Evolutionary conservation across 1,139 yeast genomes (phyloP).

Genomic region (Diutina catenulata): DNA sequence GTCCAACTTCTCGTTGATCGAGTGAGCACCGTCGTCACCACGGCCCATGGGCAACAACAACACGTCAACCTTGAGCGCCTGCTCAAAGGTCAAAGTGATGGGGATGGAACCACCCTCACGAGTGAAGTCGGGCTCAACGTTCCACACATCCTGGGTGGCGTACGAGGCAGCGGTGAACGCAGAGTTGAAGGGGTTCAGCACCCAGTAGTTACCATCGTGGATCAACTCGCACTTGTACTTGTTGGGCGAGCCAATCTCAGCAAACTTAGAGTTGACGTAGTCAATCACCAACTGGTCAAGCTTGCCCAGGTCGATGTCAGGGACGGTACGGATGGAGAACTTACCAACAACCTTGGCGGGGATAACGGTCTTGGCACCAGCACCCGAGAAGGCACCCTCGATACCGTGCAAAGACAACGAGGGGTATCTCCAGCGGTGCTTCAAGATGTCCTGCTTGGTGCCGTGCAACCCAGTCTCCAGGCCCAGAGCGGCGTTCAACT

Average conservation of each 20-base stretch:
- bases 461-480: slow-evolving; percentile 71
- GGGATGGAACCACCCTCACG: slow-evolving; percentile 99
- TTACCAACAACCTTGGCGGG: slow-evolving; percentile 93
- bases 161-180: slow-evolving; percentile 88
- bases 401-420: slow-evolving; percentile 92
- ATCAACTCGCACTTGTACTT: slow-evolving; percentile 58
- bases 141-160: slow-evolving; percentile 93
- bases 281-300: slow-evolving; percentile 68
- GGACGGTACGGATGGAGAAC: slow-evolving; percentile 95
- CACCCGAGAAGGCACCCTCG: slow-evolving; percentile 91
- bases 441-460: slow-evolving; percentile 71
- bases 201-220: slow-evolving; percentile 96
- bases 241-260: slow-evolving; percentile 65
- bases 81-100: slow-evolving; percentile 84
- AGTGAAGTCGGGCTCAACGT: slow-evolving; percentile 89
- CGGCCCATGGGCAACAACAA: slow-evolving; percentile 92
- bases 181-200: slow-evolving; percentile 85
- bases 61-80: slow-evolving; percentile 74
- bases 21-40: slow-evolving; percentile 99
- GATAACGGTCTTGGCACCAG: slow-evolving; percentile 96
- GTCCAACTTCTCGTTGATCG: slow-evolving; percentile 90
- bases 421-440: slow-evolving; percentile 99
- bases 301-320: slow-evolving; percentile 73
- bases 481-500: slow-evolving; percentile 81
- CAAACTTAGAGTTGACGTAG: slow-evolving; percentile 56